Base-by-base conservation (phyloP, 768 basidiomycete genomes). In the Dentipellis fragilis region DNA sequence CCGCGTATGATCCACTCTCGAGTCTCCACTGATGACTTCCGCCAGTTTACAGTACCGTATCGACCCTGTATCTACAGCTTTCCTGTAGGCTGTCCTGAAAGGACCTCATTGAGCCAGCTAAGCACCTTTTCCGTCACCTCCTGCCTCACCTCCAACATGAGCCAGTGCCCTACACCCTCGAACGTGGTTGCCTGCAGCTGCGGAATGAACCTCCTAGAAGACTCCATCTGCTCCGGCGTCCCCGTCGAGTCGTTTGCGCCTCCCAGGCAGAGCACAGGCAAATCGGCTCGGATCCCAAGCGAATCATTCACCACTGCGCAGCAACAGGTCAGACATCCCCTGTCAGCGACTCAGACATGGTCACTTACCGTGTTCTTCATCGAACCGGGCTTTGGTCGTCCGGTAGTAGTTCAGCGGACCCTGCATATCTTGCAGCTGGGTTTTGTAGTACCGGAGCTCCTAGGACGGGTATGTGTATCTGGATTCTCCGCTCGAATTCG, bases 321-420 rank as follows among this genome's bases (percentile, higher is more conserved):
- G 40, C 46, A 48, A 12, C 7, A 48, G 19, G 21, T 22, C 23
- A 23, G 21, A 42, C 19, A 19, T 9, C 19, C 37, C 23, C 14
- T 51, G 29, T 29, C 29, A 29, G 6, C 29, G 29, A 29, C 29
- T 29, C 29, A 29, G 29, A 29, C 29, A 57, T 52, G 38, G 35
- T 4, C 16, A 9, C 55, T n/a, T 17, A 70, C 75, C 70, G 62
- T 60, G 62, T 62, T 89, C 85, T 67, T 91, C 89, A 16, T 87
- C 79, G 64, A 77, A 79, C n/a, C 85, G 78, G 57, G 72, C 57
- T 57, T 74, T 73, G 11, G 71, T 66, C 1, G 85, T 88, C 35
- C 87, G 79, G 59, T 89, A 90, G 65, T 87, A 91, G 56, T 85
- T 86, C n/a, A 89, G 67, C 3, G 88, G 85, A 2, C 85, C 87